Conservation (phyloP, 2,329 filamentous ascomycete species). For the Fusarium verticillioides region DNA sequence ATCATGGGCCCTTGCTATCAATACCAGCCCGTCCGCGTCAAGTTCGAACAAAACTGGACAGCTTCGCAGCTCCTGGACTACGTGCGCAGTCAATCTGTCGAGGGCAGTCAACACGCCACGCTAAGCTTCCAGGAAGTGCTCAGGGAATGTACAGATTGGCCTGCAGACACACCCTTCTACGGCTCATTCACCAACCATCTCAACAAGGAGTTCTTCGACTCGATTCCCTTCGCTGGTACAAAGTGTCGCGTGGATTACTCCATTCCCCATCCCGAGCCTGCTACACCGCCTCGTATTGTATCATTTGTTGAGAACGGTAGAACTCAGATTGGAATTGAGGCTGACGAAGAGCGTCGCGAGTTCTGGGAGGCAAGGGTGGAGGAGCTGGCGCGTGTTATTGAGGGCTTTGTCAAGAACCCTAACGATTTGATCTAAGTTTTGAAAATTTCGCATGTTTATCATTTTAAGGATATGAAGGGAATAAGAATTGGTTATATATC, state of each 20-base stretch:
- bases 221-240: conserved; percentile 43
- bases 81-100: conserved; percentile 38
- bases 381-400: conserved; percentile 35
- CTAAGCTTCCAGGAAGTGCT: conserved; percentile 38
- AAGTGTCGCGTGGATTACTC: conserved; percentile 44
- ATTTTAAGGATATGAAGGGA: neutral
- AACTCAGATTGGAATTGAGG: conserved; percentile 43
- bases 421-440: conserved; percentile 13
- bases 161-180: conserved; percentile 30
- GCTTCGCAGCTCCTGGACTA: conserved; percentile 33
- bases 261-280: conserved; percentile 41
- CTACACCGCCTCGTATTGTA: conserved; percentile 41
- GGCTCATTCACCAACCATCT: conserved; percentile 46
- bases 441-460: neutral
- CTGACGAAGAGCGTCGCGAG: conserved; percentile 41
- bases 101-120: conserved; percentile 40
- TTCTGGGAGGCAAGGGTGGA: conserved; percentile 44
- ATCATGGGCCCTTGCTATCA: conserved; percentile 47
- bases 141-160: conserved; percentile 39
- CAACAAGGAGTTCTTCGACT: conserved; percentile 45
- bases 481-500: neutral
- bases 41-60: conserved; percentile 39
- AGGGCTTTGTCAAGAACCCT: conserved; percentile 29
- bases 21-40: conserved; percentile 46
- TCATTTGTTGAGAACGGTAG: conserved; percentile 40